phyloP scores from a whole-genome alignment of 2,329 filamentous ascomycete genomes.

The Laburnicola sp. region DNA sequence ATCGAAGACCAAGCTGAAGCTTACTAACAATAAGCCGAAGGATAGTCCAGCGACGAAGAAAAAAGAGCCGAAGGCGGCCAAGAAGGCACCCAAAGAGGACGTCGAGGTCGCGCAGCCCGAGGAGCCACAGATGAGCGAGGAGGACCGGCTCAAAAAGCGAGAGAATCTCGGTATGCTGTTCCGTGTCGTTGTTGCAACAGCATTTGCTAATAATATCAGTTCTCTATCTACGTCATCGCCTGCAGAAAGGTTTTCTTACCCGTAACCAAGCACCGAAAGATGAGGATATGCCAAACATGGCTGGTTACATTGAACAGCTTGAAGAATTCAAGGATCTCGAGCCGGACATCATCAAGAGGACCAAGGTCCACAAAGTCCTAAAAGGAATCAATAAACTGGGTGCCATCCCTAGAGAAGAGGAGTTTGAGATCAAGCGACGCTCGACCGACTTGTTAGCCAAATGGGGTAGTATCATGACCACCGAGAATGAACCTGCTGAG shows the following conservation, averaged over 20 bases:
- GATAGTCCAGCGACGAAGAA: slow-evolving; percentile 36
- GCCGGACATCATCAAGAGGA: slow-evolving; percentile 81
- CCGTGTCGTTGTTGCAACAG: not conserved
- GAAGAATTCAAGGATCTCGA: slow-evolving; percentile 82
- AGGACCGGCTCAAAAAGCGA: slow-evolving; percentile 60
- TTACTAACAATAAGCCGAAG: slow-evolving; percentile 43
- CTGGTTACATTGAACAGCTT: slow-evolving; percentile 75
- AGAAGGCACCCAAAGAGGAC: slow-evolving; percentile 51
- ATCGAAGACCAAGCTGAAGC: slow-evolving; percentile 54
- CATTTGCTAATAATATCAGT: slow-evolving; percentile 54
- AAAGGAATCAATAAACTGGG: slow-evolving; percentile 90
- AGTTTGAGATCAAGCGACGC: slow-evolving; percentile 85
- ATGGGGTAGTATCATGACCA: slow-evolving; percentile 78
- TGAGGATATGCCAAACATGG: slow-evolving; percentile 79
- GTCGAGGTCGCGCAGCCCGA: slow-evolving; percentile 60
- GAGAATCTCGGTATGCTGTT: slow-evolving; percentile 56
- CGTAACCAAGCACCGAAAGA: slow-evolving; percentile 84
- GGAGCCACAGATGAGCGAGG: slow-evolving; percentile 58
- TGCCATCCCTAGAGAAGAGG: slow-evolving; percentile 76
- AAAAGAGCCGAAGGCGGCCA: slow-evolving; percentile 59
- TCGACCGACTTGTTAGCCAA: slow-evolving; percentile 78
- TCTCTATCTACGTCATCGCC: slow-evolving; percentile 89
- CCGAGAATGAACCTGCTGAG: slow-evolving; percentile 35
- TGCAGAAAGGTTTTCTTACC: slow-evolving; percentile 90
- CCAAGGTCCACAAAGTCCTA: slow-evolving; percentile 98